Evolutionary conservation across 139 green algal species (phyloP), one percentile per base, ranked within the genome.

Genomic region (Limnomonas spitsbergensis): DNA sequence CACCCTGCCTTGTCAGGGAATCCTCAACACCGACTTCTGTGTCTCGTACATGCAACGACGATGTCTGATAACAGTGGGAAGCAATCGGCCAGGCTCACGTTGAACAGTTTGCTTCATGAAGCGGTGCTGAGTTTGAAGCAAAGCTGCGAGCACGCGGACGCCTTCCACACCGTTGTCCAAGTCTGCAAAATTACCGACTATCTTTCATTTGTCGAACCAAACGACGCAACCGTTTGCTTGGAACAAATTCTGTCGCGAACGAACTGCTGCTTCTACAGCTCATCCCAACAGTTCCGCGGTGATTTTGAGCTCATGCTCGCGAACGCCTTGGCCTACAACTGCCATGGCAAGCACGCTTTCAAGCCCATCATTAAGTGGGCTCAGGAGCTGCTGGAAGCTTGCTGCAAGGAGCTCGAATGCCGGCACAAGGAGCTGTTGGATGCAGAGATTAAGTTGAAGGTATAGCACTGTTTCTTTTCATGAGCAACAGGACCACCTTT

Each of bases 311-410:
- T 36, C 4, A 7, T 70, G 29, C 56, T 70, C 4, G 56, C 56
- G 29, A 83, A 83, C 40, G 78, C 78, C 0, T 20, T 67, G 3
- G 78, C 78, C 1, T 83, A 83, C 72, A 79, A 83, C 47, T 47
- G 78, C 34, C 70, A 74, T 1, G 78, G 78, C n/a, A 54, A 61
- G 27, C 56, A 79, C 27, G 56, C 39, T 0, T 75, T 79, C 39
- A 61, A 79, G n/a, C 71, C 78, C 7, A 71, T 83, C 3, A 79
- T 83, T 35, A 26, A 79, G 6, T 83, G 71, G 71, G 78, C 78
- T 0, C 37, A 35, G 0, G 66, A 54, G n/a, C 47, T 83, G 35
- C 1, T 76, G 0, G 40, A 37, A 2, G 66, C 38, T 6, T 82
- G 38, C 20, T 40, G 27, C 40, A 7, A 7, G 29, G 56, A 70